These are phyloP conservation scores for Trifolium fragiferum DNA, from an alignment of 306 rosid genomes.

Conservation along the genomic window DNA sequence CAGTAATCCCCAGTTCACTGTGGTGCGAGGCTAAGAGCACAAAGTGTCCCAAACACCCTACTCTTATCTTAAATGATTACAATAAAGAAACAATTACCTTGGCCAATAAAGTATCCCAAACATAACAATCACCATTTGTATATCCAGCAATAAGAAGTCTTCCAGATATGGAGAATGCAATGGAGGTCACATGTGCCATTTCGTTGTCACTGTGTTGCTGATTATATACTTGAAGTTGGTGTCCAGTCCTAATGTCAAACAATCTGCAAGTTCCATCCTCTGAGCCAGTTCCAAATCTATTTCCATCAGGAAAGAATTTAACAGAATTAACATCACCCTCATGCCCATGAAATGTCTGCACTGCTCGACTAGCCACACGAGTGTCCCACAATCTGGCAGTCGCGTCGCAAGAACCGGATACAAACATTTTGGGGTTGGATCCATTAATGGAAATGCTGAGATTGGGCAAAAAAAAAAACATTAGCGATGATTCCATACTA, in stretches of 20 bases:
- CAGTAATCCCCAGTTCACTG: constrained; percentile 50
- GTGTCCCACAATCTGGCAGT: constrained; percentile 98
- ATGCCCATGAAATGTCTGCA: constrained; percentile 85
- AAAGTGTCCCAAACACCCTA: constrained; percentile 14
- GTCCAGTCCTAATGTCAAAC: constrained; percentile 93
- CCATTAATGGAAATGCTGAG: constrained; percentile 88
- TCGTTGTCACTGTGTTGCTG: constrained; percentile 70
- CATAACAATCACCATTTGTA: constrained; percentile 80
- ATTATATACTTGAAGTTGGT: constrained; percentile 83
- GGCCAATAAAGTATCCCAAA: constrained; percentile 94
- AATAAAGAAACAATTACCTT: constrained; percentile 58
- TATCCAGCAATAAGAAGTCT: constrained; percentile 95
- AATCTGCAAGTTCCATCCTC: constrained; percentile 94
- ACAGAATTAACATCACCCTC: constrained; percentile 86
- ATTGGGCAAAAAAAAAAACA: constrained; percentile 21
- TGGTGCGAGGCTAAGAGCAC: neutral
- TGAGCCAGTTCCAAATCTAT: constrained; percentile 98
- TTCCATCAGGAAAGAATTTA: constrained; percentile 95
- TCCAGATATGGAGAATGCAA: constrained; percentile 95
- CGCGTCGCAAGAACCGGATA: constrained; percentile 95
- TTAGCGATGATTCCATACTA: constrained; percentile 19
- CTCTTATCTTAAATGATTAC: constrained; percentile 22
- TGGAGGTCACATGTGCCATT: constrained; percentile 69
- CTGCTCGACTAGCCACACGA: constrained; percentile 99
- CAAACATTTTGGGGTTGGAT: constrained; percentile 77